Evolutionary conservation across 2,329 filamentous ascomycete genomes (phyloP).

Genomic region (Diplodia corticola): DNA sequence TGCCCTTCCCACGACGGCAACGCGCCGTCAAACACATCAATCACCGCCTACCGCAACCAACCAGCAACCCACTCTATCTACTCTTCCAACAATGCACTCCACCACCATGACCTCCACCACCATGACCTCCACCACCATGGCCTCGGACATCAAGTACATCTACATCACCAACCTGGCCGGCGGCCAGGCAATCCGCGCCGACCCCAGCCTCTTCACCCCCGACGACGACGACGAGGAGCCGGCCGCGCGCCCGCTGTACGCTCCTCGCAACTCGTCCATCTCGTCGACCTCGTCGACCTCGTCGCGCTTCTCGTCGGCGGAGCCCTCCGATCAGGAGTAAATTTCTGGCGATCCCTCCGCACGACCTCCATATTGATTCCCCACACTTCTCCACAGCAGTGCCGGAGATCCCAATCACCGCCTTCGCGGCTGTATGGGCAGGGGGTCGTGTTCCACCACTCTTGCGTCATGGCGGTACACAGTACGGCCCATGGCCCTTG

Average conservation of each 20-base stretch:
- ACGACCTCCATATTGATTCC: not conserved
- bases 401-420: not conserved
- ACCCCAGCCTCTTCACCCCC: slow-evolving; percentile 13
- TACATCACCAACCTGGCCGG: slow-evolving; percentile 25
- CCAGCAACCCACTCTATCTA: no score
- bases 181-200: slow-evolving; percentile 20
- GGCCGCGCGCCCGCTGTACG: slow-evolving; percentile 5
- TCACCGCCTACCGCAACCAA: not conserved
- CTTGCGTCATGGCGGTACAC: not conserved
- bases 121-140: not conserved
- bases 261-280: slow-evolving; percentile 13
- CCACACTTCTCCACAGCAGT: not conserved
- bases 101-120: not conserved
- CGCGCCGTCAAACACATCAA: not conserved
- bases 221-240: slow-evolving; percentile 15
- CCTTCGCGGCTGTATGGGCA: slow-evolving; percentile 36
- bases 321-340: slow-evolving; percentile 13
- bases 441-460: not conserved
- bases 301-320: not conserved
- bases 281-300: slow-evolving; percentile 15
- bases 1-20: not conserved
- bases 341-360: not conserved
- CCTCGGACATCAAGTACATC: slow-evolving; percentile 22
- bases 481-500: slow-evolving; percentile 43
- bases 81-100: not conserved